These are phyloP conservation scores for Fraxinus pennsylvanica DNA, from an alignment of 257 asterid species.

Conservation along the genomic window DNA sequence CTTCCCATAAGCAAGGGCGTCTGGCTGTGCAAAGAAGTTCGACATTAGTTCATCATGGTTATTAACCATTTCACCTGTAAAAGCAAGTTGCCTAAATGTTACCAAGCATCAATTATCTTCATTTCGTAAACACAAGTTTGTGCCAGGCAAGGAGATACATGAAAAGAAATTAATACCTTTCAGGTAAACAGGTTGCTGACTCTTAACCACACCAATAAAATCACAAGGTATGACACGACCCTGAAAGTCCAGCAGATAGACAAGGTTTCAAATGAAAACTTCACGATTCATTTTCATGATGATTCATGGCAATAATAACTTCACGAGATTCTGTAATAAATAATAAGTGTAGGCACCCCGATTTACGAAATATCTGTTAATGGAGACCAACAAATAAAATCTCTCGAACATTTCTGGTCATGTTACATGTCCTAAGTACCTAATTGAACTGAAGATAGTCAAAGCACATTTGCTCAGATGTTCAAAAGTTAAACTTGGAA, in stretches of 20 bases:
- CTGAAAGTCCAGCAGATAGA: slow-evolving; percentile 49
- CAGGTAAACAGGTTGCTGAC: slow-evolving; percentile 94
- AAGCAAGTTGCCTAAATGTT: slow-evolving; percentile 30
- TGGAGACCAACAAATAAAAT: not conserved
- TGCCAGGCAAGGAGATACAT: slow-evolving; percentile 16
- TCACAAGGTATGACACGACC: slow-evolving; percentile 99
- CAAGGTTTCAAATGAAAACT: slow-evolving; percentile 23
- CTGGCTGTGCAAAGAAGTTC: slow-evolving; percentile 99
- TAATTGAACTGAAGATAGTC: not conserved
- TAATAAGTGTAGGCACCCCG: slow-evolving; percentile 1
- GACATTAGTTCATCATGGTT: slow-evolving; percentile 99
- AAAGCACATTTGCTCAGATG: not conserved
- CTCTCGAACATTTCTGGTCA: not conserved
- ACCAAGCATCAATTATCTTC: not conserved
- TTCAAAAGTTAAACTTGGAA: not conserved
- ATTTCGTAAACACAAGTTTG: not conserved
- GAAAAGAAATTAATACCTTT: slow-evolving; percentile 53
- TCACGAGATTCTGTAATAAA: slow-evolving; percentile 8
- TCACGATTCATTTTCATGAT: slow-evolving; percentile 1
- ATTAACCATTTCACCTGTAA: slow-evolving; percentile 83
- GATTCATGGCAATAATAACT: slow-evolving; percentile 3
- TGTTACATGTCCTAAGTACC: not conserved
- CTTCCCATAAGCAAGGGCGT: slow-evolving; percentile 99
- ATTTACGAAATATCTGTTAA: not conserved
- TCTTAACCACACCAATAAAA: slow-evolving; percentile 92